These are phyloP conservation scores for Ecytonucleospora hepatopenaei DNA, from an alignment of 371 early-diverging fungal genomes.

Conservation along the genomic window DNA sequence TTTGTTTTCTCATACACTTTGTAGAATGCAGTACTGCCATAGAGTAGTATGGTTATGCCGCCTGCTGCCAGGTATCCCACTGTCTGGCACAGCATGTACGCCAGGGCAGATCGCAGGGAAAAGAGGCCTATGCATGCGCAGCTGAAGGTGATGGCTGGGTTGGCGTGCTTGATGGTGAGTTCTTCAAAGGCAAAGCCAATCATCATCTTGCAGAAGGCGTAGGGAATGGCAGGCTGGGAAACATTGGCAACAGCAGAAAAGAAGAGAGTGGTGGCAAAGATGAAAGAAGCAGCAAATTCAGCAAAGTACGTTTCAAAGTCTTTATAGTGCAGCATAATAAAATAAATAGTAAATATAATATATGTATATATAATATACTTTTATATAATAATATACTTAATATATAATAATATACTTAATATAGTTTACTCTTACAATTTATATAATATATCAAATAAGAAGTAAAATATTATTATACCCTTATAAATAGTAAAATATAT, in stretches of 20 bases:
- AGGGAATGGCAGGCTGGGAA: conserved; percentile 44
- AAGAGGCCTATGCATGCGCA: conserved; percentile 61
- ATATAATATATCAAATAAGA: too few species aligned
- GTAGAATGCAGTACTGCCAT: background rate
- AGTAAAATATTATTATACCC: too few species aligned
- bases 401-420: too few species aligned
- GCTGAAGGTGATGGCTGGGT: conserved; percentile 64
- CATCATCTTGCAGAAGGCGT: conserved; percentile 60
- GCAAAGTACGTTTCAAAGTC: background rate
- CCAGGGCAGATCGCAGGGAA: conserved; percentile 59
- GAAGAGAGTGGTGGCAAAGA: background rate
- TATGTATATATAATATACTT: too few species aligned
- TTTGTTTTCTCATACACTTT: background rate
- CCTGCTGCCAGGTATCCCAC: conserved; percentile 60
- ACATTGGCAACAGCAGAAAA: background rate
- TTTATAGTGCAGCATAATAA: background rate
- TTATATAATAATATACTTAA: too few species aligned
- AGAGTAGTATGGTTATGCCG: background rate
- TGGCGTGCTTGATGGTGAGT: conserved; percentile 60
- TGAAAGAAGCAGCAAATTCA: background rate
- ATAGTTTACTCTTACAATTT: too few species aligned
- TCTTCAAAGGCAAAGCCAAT: conserved; percentile 66
- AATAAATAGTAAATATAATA: too few species aligned
- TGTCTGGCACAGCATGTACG: conserved; percentile 61
- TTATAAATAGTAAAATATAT: too few species aligned